These are phyloP conservation scores for Perilla frutescens DNA, from an alignment of 257 asterid genomes.

Conservation along the genomic window DNA sequence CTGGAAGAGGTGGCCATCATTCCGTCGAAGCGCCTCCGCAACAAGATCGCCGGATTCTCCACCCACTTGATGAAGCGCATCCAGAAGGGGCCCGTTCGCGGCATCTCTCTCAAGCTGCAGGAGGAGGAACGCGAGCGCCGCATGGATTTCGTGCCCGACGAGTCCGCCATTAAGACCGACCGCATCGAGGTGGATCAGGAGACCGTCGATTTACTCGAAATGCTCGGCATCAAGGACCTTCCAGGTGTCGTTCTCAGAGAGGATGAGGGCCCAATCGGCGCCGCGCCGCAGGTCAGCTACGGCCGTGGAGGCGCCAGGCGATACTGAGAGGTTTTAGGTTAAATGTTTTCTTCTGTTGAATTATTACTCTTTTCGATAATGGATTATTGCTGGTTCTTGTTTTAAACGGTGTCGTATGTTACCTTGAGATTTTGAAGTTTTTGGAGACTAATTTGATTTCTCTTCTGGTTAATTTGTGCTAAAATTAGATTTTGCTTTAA, in stretches of 20 bases:
- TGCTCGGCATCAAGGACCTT: slow-evolving; percentile 54
- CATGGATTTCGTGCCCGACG: slow-evolving; percentile 62
- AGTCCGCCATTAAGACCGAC: slow-evolving; percentile 53
- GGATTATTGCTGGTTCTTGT: slow-evolving; percentile 14
- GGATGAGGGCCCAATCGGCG: slow-evolving; percentile 42
- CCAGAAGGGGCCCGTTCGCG: slow-evolving; percentile 61
- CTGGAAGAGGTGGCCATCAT: slow-evolving; percentile 56
- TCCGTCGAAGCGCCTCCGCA: slow-evolving; percentile 65
- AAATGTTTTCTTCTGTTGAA: not conserved
- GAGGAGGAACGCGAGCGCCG: slow-evolving; percentile 68
- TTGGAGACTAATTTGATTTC: slow-evolving; percentile 7
- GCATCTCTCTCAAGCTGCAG: slow-evolving; percentile 60
- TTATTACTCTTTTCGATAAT: slow-evolving; percentile 17
- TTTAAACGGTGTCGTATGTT: slow-evolving; percentile 19
- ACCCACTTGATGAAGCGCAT: slow-evolving; percentile 62
- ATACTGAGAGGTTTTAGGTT: slow-evolving; percentile 33
- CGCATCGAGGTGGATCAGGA: slow-evolving; percentile 62
- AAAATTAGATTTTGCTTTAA: not conserved
- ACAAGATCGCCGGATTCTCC: slow-evolving; percentile 63
- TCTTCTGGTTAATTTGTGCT: not conserved
- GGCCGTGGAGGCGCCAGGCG: slow-evolving; percentile 52
- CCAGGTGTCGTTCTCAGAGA: slow-evolving; percentile 51
- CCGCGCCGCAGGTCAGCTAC: slow-evolving; percentile 40
- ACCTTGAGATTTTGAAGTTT: slow-evolving; percentile 25
- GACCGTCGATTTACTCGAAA: slow-evolving; percentile 49